phyloP scores from a whole-genome alignment of 1,284 basidiomycete species.

The Boletellus deceptivus region DNA sequence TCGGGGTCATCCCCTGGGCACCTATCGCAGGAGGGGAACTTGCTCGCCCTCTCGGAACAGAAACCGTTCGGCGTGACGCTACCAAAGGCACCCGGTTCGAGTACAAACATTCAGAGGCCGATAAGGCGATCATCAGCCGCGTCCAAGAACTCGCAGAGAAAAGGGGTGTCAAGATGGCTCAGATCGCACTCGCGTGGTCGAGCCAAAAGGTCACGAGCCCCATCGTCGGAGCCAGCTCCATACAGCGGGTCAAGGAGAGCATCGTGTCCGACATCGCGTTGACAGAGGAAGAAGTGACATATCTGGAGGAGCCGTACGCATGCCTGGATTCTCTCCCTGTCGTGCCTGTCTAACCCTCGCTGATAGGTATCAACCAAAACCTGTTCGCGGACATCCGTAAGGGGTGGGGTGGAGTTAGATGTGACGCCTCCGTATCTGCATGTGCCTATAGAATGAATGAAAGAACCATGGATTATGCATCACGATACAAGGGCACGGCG shows the following conservation, averaged over 20 bases:
- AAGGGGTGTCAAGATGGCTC: conserved; percentile 39
- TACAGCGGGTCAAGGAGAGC: conserved; percentile 25
- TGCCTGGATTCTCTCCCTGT: not conserved
- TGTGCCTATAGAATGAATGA: not conserved
- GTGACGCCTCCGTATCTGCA: conserved; percentile 1
- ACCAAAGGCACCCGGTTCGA: conserved; percentile 32
- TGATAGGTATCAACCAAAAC: conserved; percentile 20
- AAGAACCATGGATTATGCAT: conserved; percentile 9
- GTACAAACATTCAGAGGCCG: conserved; percentile 27
- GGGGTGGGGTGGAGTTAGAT: not conserved
- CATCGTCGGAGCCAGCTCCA: conserved; percentile 35
- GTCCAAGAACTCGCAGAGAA: conserved; percentile 42
- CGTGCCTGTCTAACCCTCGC: not conserved
- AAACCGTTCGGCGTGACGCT: conserved; percentile 18
- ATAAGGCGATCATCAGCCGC: conserved; percentile 39
- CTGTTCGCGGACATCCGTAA: conserved; percentile 21
- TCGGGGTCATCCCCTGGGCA: conserved; percentile 44
- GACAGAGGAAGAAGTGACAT: conserved; percentile 26
- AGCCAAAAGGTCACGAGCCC: conserved; percentile 38
- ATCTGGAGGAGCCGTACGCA: conserved; percentile 33
- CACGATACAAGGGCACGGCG: not conserved
- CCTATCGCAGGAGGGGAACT: conserved; percentile 41
- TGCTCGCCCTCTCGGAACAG: conserved; percentile 36
- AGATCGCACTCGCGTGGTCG: conserved; percentile 43
- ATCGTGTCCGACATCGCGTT: conserved; percentile 19